A percentile compares a stretch with the other conserved stretches of the same genome.
These are phyloP conservation scores for Colletotrichum filicis DNA, from an alignment of 2,329 filamentous ascomycete species.

Conservation along the genomic window DNA sequence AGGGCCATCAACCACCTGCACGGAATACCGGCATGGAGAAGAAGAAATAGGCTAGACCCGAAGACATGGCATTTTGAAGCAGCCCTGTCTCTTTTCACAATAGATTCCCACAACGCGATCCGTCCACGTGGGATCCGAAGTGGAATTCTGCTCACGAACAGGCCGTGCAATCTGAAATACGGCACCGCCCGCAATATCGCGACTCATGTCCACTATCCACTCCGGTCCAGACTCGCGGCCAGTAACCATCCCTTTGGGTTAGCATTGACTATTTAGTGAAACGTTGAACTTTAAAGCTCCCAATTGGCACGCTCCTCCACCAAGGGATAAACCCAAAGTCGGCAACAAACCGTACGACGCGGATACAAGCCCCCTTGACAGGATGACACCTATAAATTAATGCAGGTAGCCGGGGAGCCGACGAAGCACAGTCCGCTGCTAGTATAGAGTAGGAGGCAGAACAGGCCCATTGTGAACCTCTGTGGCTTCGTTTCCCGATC, in stretches of 20 bases:
- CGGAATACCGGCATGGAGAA: neutral
- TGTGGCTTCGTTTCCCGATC: neutral
- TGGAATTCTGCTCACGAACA: neutral
- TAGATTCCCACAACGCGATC: neutral
- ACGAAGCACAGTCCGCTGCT: slow-evolving; percentile 1
- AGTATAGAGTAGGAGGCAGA: neutral
- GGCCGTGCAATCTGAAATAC: neutral
- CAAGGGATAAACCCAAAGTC: slow-evolving; percentile 14
- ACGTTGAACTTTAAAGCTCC: slow-evolving; percentile 1
- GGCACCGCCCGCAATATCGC: neutral
- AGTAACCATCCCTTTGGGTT: slow-evolving; percentile 5
- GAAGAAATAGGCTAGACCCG: neutral
- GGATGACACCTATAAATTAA: slow-evolving; percentile 12
- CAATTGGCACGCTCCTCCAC: neutral
- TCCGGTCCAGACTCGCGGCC: slow-evolving; percentile 11
- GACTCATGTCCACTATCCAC: slow-evolving; percentile 20
- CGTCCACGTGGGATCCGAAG: neutral
- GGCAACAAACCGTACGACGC: slow-evolving; percentile 4
- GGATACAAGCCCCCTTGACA: neutral
- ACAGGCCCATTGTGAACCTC: neutral
- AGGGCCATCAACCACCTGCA: neutral
- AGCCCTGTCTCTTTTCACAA: neutral
- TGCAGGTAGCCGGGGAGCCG: neutral
- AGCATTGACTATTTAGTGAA: slow-evolving; percentile 17
- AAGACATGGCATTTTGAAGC: slow-evolving; percentile 7